These are phyloP conservation scores for Hypoxylon sp. DNA, from an alignment of 2,329 filamentous ascomycete species.

Conservation along the genomic window DNA sequence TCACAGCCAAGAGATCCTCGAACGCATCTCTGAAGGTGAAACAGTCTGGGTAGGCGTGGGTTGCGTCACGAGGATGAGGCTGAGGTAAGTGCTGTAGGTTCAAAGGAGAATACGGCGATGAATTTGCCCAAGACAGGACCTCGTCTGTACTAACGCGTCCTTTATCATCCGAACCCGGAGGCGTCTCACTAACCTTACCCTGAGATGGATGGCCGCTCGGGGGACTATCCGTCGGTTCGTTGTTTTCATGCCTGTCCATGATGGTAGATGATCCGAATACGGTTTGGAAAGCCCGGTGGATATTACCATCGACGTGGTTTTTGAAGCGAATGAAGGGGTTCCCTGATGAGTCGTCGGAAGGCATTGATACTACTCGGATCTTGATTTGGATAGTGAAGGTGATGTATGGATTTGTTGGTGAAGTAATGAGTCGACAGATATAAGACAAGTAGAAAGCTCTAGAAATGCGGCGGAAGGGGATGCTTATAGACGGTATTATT, in stretches of 20 bases:
- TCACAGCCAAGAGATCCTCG: slow-evolving; percentile 62
- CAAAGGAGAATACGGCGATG: slow-evolving; percentile 55
- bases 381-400: too few relatives aligned
- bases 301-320: slow-evolving; percentile 50
- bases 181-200: background rate
- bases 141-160: slow-evolving; percentile 18
- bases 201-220: background rate
- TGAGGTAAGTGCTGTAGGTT: slow-evolving; percentile 55
- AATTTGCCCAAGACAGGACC: slow-evolving; percentile 48
- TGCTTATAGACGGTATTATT: background rate
- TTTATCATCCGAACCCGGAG: slow-evolving; percentile 1
- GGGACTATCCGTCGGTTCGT: background rate
- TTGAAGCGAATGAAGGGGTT: slow-evolving; percentile 54
- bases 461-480: background rate
- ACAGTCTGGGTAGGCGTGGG: slow-evolving; percentile 35
- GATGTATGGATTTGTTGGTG: background rate
- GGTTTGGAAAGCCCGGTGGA: slow-evolving; percentile 46
- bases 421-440: background rate
- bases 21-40: slow-evolving; percentile 66
- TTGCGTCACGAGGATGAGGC: slow-evolving; percentile 56
- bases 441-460: slow-evolving; percentile 17
- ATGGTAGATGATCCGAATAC: slow-evolving; percentile 19
- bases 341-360: slow-evolving; percentile 20
- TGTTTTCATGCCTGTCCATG: slow-evolving; percentile 1
- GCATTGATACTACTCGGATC: slow-evolving; percentile 16